Evolutionary conservation across 1,139 yeast genomes (phyloP).

Genomic region (Suhomyces coccinellae): DNA sequence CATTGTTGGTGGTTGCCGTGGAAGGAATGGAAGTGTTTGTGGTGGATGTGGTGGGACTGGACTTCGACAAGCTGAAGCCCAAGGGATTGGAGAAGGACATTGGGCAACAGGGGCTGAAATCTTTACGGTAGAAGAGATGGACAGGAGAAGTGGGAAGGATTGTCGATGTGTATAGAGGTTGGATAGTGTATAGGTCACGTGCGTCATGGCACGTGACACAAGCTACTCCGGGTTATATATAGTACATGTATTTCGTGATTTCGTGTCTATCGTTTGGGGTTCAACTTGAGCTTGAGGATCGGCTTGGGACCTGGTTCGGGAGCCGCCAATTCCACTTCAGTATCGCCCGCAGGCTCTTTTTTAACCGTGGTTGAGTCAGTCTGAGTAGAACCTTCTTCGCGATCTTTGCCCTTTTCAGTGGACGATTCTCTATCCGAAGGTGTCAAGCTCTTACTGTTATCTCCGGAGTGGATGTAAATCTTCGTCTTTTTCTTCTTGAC

Average conservation of each 20-base stretch:
- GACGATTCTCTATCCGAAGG: constrained; percentile 9
- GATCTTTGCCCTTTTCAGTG: constrained; percentile 2
- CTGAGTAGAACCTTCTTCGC: neutral
- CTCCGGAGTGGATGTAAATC: constrained; percentile 25
- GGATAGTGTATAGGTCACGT: neutral
- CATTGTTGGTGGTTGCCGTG: constrained; percentile 3
- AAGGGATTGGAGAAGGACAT: constrained; percentile 39
- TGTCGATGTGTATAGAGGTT: neutral
- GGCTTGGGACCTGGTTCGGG: constrained; percentile 7
- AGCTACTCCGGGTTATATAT: neutral
- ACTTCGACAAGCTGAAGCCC: constrained; percentile 41
- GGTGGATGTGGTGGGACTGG: constrained; percentile 49
- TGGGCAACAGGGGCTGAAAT: neutral
- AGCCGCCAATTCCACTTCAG: neutral
- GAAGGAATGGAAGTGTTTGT: constrained; percentile 28
- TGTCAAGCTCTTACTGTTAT: constrained; percentile 12
- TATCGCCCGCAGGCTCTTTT: constrained; percentile 2
- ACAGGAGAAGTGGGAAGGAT: neutral
- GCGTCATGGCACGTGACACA: neutral
- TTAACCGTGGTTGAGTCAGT: neutral
- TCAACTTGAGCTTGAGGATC: constrained; percentile 26
- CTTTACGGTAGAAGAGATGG: neutral
- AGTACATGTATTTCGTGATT: constrained; percentile 6
- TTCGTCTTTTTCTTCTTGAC: constrained; percentile 24
- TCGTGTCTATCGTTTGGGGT: constrained; percentile 17